phyloP scores from a whole-genome alignment of 192 early-diverging fungal genomes.

The Entomortierella chlamydospora region DNA sequence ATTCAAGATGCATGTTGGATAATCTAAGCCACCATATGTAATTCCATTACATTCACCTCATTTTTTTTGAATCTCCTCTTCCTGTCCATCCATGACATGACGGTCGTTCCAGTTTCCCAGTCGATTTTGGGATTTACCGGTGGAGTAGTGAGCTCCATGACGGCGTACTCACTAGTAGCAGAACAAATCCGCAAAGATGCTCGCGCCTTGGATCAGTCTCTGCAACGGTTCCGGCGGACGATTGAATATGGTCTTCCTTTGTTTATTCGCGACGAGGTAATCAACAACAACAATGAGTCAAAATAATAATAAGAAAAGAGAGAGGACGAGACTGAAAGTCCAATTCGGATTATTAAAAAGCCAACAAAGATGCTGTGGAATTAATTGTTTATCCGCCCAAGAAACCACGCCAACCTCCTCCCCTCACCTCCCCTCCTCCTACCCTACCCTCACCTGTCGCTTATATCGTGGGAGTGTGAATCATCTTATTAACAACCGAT shows the following conservation, averaged over 20 bases:
- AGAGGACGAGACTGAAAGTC: background rate
- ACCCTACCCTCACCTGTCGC: no score
- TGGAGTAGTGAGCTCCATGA: constrained; percentile 47
- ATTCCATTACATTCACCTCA: background rate
- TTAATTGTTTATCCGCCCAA: no score
- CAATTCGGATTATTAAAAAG: background rate
- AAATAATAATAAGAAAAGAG: background rate
- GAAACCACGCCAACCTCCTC: no score
- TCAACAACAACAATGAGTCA: background rate
- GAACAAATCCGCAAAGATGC: constrained; percentile 34
- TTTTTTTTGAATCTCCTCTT: background rate
- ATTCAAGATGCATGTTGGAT: background rate
- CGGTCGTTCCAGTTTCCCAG: constrained; percentile 50
- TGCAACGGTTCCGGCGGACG: constrained; percentile 29
- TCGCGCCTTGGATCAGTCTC: constrained; percentile 22
- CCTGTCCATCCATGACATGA: constrained; percentile 47
- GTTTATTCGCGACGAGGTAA: constrained; percentile 54
- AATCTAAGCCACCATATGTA: background rate
- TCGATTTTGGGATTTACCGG: constrained; percentile 54
- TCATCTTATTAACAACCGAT: no score
- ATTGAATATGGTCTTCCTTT: constrained; percentile 47
- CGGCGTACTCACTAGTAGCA: constrained; percentile 33
- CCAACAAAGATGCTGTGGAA: no score
- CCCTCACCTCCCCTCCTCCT: no score
- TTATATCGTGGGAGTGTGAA: no score